phyloP scores from a whole-genome alignment of 2,329 filamentous ascomycete species.

The Periconia sp. region DNA sequence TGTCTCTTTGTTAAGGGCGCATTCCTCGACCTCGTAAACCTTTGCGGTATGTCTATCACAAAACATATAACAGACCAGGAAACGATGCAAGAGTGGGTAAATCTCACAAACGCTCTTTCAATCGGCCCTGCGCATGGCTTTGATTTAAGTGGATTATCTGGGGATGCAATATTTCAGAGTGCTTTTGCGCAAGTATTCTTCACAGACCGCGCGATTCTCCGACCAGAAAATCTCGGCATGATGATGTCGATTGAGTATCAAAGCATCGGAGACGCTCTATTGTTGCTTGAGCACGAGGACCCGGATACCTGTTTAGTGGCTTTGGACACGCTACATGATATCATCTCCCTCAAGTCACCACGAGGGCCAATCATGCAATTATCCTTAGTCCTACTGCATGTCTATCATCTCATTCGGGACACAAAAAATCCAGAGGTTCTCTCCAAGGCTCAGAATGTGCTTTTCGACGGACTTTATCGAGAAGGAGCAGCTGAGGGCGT shows the following conservation, averaged over 20 bases:
- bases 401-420: conserved; percentile 24
- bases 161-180: conserved; percentile 22
- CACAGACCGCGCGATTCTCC: conserved; percentile 31
- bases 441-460: conserved; percentile 34
- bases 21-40: conserved; percentile 44
- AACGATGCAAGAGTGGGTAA: conserved; percentile 25
- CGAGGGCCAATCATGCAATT: conserved; percentile 20
- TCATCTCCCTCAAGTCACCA: conserved; percentile 15
- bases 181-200: conserved; percentile 32
- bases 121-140: conserved; percentile 28
- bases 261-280: conserved; percentile 28
- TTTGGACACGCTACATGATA: conserved; percentile 27
- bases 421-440: conserved; percentile 34
- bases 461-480: conserved; percentile 26
- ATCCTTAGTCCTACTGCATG: conserved; percentile 24
- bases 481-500: conserved; percentile 13
- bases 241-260: conserved; percentile 26
- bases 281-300: conserved; percentile 27
- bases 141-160: conserved; percentile 8
- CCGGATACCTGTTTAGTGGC: conserved; percentile 33
- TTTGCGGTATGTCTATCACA: conserved; percentile 30
- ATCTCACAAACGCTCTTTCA: conserved; percentile 21
- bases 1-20: conserved; percentile 44
- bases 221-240: conserved; percentile 12
- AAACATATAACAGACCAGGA: conserved; percentile 22